Evolutionary conservation across 306 rosid species (phyloP).

Genomic region (Arachis stenosperma): DNA sequence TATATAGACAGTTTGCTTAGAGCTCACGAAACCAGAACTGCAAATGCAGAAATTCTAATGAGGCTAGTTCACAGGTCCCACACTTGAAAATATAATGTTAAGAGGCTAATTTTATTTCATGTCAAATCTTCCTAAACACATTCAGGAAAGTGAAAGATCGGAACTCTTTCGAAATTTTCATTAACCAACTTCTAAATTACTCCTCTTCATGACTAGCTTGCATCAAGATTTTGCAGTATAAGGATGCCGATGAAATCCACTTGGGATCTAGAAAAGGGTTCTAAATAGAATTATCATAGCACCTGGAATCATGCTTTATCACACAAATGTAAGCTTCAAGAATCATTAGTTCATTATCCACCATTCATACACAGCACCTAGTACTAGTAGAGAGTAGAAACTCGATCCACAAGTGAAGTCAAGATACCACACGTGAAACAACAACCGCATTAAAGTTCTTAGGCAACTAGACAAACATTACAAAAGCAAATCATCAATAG

Average conservation of each 20-base stretch:
- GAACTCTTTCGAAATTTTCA: conserved; percentile 1
- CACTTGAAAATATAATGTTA: not conserved
- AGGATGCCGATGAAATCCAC: conserved; percentile 2
- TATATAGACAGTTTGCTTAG: not conserved
- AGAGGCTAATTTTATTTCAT: not conserved
- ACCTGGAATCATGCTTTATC: conserved; percentile 16
- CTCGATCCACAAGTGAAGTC: not conserved
- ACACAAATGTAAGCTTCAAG: conserved; percentile 11
- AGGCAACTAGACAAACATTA: not conserved
- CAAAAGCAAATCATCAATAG: not conserved
- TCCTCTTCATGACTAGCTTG: conserved; percentile 16
- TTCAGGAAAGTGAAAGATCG: not conserved
- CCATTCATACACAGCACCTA: not conserved
- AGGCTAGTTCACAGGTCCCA: not conserved
- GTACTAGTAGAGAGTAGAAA: not conserved
- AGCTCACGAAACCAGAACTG: not conserved
- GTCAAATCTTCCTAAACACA: not conserved
- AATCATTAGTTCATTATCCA: not conserved
- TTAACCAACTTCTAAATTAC: conserved; percentile 3
- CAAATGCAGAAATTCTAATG: not conserved
- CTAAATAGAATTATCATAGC: conserved; percentile 4
- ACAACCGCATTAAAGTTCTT: conserved; percentile 7
- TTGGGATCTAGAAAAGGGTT: not conserved
- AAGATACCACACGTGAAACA: not conserved
- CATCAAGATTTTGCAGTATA: not conserved